A percentile compares a stretch with the other conserved stretches of the same genome.
Evolutionary conservation across 331 rosid genomes (phyloP).

Genomic region (Prunus yedoensis): DNA sequence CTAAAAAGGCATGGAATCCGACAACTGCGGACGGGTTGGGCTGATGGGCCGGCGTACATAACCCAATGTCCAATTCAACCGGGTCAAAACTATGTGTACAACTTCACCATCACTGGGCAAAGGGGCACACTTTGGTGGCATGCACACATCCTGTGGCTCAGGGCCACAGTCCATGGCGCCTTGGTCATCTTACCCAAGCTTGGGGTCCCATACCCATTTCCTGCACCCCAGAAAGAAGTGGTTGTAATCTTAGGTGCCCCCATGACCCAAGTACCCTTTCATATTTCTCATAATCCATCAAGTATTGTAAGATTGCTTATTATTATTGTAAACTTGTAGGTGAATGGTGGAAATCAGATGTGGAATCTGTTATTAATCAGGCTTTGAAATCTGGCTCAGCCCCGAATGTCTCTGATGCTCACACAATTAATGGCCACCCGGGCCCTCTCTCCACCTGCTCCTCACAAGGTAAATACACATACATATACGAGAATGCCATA

Average conservation of each 20-base stretch:
- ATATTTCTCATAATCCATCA: neutral
- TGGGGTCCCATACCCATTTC: conserved; percentile 86
- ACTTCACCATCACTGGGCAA: conserved; percentile 82
- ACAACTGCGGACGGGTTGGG: conserved; percentile 77
- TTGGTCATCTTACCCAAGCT: conserved; percentile 71
- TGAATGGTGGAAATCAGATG: conserved; percentile 96
- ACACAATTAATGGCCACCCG: conserved; percentile 66
- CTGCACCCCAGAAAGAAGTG: conserved; percentile 61
- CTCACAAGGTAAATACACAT: conserved; percentile 40
- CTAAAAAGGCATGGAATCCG: conserved; percentile 69
- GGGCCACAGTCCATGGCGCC: conserved; percentile 82
- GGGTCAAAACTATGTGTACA: conserved; percentile 53
- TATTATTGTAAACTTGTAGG: conserved; percentile 37
- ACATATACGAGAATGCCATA: no score
- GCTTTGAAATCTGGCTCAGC: conserved; percentile 81
- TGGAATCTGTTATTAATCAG: conserved; percentile 65
- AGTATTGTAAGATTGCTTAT: neutral
- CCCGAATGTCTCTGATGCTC: conserved; percentile 84
- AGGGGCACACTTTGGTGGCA: conserved; percentile 93
- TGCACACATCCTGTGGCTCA: conserved; percentile 86
- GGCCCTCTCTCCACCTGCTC: conserved; percentile 52
- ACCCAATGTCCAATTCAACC: conserved; percentile 89
- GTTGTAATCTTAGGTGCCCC: conserved; percentile 51
- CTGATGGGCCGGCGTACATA: conserved; percentile 86
- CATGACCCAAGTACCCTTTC: neutral